Base-by-base conservation (phyloP, 2,329 filamentous ascomycete species). In the Colletotrichum simmondsii region DNA sequence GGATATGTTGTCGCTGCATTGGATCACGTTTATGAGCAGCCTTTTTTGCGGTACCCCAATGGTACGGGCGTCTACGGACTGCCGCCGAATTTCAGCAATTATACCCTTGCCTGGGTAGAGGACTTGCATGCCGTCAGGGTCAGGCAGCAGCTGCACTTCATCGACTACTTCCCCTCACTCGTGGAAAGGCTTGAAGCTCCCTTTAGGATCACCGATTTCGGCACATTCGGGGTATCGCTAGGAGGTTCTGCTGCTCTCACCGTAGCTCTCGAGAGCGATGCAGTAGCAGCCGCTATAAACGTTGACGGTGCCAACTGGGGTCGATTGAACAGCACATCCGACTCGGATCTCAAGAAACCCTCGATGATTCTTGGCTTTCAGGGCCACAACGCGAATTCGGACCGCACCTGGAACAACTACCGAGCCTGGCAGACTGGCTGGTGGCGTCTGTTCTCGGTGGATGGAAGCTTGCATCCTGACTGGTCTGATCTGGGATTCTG, bases 1-100 rank as follows among this genome's bases (percentile, higher is more conserved):
- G 79, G 79, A 4, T 80, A 79, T 58, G 72, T 71, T 11, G 72
- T 80, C 14, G 74, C 77, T 24, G 78, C 76, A 12, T 54, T 79
- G 19, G 78, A 80, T 28, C 79, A 80, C 37, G 74, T 77, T 2
- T 78, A 75, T 14, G 77, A 80, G 69, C 79, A 80, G 68, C 77
- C 79, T 0, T 80, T 77, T 65, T 37, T 80, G 19, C 73, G 75
- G 5, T 80, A 73, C 7, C 78, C 79, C 3, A 79, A 80, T 26
- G 78, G 78, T 7, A 79, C 78, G 0, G 77, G 75, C 4, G 74
- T 79, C 10, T 58, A 60, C 3, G 78, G 78, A 2, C 66, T 78
- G 5, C 60, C 72, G 1, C 68, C 64, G 10, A 49, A 28, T 2
- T 42, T 56, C 53, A 68, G 67, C 12, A 66, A 75, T 11, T 75